A percentile compares a stretch with the other conserved stretches of the same genome.
These are phyloP conservation scores for Cutaneotrichosporon arboriforme DNA, from an alignment of 1,284 basidiomycete genomes.

Conservation along the genomic window DNA sequence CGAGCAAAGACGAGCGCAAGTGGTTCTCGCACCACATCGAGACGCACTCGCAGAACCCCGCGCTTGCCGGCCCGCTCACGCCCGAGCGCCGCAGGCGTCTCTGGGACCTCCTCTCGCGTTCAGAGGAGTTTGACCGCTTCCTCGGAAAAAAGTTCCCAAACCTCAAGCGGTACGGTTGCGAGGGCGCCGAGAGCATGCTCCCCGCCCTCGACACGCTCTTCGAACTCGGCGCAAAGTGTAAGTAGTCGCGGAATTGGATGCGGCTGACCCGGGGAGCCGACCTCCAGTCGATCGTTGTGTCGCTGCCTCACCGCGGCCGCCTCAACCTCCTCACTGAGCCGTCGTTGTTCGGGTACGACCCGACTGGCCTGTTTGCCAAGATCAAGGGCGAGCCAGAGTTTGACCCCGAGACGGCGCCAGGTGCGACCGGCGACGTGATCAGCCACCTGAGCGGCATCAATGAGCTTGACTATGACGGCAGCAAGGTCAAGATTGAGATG, in stretches of 20 bases:
- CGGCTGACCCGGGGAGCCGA: constrained; percentile 53
- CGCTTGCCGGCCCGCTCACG: constrained; percentile 42
- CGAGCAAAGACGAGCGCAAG: constrained; percentile 36
- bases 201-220: constrained; percentile 74
- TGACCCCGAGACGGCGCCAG: constrained; percentile 56
- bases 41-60: constrained; percentile 51
- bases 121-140: constrained; percentile 66
- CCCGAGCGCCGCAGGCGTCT: constrained; percentile 54
- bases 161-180: constrained; percentile 48
- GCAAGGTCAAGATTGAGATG: constrained; percentile 63
- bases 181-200: constrained; percentile 86
- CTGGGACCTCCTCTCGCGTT: constrained; percentile 63
- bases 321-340: constrained; percentile 69
- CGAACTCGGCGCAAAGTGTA: constrained; percentile 59
- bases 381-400: constrained; percentile 71
- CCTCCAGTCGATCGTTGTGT: constrained; percentile 63
- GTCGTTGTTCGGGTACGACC: constrained; percentile 62
- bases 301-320: constrained; percentile 65
- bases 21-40: constrained; percentile 84
- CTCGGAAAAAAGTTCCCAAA: constrained; percentile 44
- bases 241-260: constrained; percentile 1
- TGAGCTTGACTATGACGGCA: constrained; percentile 43
- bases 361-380: constrained; percentile 71
- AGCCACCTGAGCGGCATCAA: constrained; percentile 63
- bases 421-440: constrained; percentile 74